Evolutionary conservation across 352 stramenopile species (phyloP), one percentile per base, ranked within the genome.

Genomic region (Globisporangium iwayamae): DNA sequence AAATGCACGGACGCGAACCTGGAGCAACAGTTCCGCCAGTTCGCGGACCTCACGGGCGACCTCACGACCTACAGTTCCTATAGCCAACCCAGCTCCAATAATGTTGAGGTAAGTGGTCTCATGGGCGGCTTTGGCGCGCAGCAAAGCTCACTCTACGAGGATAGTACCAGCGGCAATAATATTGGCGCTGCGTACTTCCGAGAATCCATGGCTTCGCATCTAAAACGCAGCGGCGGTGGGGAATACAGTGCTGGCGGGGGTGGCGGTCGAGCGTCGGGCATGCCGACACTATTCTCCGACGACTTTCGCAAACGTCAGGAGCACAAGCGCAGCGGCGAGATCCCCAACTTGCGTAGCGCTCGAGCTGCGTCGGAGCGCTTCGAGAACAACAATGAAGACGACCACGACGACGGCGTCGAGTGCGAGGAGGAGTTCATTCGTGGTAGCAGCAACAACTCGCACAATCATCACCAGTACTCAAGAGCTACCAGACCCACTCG

Each of bases 1-100:
- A 87, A 89, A 66, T 88, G 85, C 76, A 91, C 83, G 54, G 84
- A 94, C 64, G 84, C 75, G 50, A 89, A 79, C 22, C 74, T 94
- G 20, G 70, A 80, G 58, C 82, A 91, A 70, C 84, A 92, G 62
- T 92, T 94, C 71, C 76, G 72, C 13, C 71, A 88, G 57, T 82
- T 89, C 47, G 74, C 78, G 14, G 76, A 88, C 57, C 56, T 83
- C 46, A 69, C 75, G 9, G 67, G 50, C 0, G 72, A 72, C 38
- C 51, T 72, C 14, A 56, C 56, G 2, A 60, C 48, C 10, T 67
- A 34, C 45, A 46, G 51, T 13, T 32, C 25, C 22, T 52, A 41
- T 30, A 48, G 20, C 14, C 16, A 18, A 25, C 16, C 10, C 20
- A 47, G 14, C 22, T 46, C 58, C 11, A 43, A 50, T 18, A 43